Evolutionary conservation across 2,329 filamentous ascomycete genomes (phyloP).

Genomic region (Cadophora malorum): DNA sequence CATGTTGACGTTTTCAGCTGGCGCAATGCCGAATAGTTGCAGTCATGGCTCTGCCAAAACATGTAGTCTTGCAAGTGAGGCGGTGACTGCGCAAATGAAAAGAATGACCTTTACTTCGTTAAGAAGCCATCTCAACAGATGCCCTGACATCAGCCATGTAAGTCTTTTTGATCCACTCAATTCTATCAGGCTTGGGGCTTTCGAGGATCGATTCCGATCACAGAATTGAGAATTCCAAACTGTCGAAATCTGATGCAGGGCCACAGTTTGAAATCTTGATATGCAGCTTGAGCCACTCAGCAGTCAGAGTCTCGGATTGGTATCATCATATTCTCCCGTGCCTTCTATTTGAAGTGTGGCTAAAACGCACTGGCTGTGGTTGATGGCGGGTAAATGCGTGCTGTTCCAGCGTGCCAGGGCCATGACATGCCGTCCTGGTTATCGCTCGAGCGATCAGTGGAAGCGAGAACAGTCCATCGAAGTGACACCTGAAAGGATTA

Average conservation of each 20-base stretch:
- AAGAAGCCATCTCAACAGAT: too few relatives aligned
- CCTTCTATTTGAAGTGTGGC: slow-evolving; percentile 12
- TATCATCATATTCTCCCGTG: slow-evolving; percentile 19
- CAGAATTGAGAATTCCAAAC: not conserved
- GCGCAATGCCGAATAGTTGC: too few relatives aligned
- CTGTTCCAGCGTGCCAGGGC: slow-evolving; percentile 6
- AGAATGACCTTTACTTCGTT: too few relatives aligned
- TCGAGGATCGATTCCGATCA: too few relatives aligned
- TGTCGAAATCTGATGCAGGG: not conserved
- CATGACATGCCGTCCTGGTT: not conserved
- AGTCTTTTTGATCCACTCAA: too few relatives aligned
- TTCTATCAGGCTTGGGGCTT: too few relatives aligned
- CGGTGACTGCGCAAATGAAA: too few relatives aligned
- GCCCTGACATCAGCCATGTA: too few relatives aligned
- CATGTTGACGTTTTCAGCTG: too few relatives aligned
- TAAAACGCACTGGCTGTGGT: slow-evolving; percentile 12
- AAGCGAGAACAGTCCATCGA: not conserved
- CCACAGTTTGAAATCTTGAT: not conserved
- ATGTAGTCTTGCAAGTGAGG: too few relatives aligned
- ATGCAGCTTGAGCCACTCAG: slow-evolving; percentile 10
- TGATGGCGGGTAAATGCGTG: slow-evolving; percentile 18
- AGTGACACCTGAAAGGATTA: not conserved
- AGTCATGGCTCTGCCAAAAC: too few relatives aligned
- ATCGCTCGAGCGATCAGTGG: slow-evolving; percentile 4
- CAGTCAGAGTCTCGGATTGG: slow-evolving; percentile 14